Evolutionary conservation across 257 asterid species (phyloP), one percentile per base, ranked within the genome.

Genomic region (Solanum rostratum): DNA sequence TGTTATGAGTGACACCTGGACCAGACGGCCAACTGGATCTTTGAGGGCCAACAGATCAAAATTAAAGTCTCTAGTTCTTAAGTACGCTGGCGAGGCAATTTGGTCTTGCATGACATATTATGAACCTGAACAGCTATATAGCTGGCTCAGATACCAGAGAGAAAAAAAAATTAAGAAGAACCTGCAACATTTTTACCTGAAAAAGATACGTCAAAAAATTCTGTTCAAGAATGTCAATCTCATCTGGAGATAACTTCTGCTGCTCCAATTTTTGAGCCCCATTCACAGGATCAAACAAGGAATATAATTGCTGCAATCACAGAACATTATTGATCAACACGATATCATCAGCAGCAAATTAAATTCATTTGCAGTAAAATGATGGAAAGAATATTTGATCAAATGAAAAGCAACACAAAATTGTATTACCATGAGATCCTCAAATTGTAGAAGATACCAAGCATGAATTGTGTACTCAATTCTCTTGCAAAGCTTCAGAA

Each of bases 401-500:
- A 50, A 76, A 49, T 49, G 55, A 76, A 66, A 69, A 76, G 85
- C 16, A 52, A 53, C 20, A 22, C 37, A 43, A 46, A 79, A 76
- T 49, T 81, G 65, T 15, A 18, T 84, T 86, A 96, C 99, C 98
- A 95, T 95, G 92, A 96, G 98, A 92, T 96, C 99, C 93, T 96
- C 99, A 89, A 96, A 96, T 84, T 96, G 99, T 84, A 95, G 88
- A 88, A 88, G 92, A 90, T 95, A 96, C 99, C 99, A 96, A 79
- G 99, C 99, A 84, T 98, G 94, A 84, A 96, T 91, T 63, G 97
- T 95, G 90, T 96, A 96, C 91, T 96, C 99, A 59, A 95, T 95
- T 86, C 99, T 93, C 95, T 96, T 96, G 87, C 98, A 96, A 59
- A 96, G 95, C 92, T 95, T 96, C 91, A 96, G 87, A 87, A 96